Conservation (phyloP, 1,284 basidiomycete genomes). For the Melampsora larici-populina region DNA sequence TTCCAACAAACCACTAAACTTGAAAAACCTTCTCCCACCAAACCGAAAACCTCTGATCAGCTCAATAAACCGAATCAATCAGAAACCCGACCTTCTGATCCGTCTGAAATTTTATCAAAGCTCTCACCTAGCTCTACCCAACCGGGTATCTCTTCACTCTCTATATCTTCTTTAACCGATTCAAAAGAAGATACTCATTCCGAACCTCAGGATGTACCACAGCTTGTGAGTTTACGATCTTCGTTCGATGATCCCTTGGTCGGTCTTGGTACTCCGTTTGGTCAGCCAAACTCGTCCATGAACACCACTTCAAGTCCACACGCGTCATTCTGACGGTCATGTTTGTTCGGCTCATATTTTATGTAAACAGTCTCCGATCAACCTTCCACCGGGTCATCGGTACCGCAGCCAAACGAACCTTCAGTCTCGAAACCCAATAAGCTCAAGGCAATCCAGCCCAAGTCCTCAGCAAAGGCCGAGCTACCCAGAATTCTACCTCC, state of each 20-base stretch:
- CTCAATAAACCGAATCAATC: too few relatives aligned
- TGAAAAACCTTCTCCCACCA: not conserved
- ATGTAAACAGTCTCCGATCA: not conserved
- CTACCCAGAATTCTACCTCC: slow-evolving; percentile 15
- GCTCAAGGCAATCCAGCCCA: not conserved
- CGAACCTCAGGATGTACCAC: not conserved
- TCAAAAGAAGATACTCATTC: not conserved
- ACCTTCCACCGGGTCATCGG: not conserved
- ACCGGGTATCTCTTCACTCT: not conserved
- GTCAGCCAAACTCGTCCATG: slow-evolving; percentile 21
- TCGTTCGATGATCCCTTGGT: slow-evolving; percentile 42
- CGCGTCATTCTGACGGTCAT: not conserved
- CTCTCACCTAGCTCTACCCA: not conserved
- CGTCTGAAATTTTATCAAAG: not conserved
- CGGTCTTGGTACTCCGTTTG: slow-evolving; percentile 41
- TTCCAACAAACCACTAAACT: not conserved
- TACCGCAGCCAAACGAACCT: not conserved
- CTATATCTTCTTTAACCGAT: not conserved
- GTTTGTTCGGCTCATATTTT: not conserved
- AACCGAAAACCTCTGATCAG: not conserved
- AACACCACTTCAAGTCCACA: not conserved
- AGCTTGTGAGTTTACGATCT: slow-evolving; percentile 11
- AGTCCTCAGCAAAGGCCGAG: not conserved
- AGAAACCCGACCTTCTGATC: not conserved
- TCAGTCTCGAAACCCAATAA: not conserved